Evolutionary conservation across 306 rosid genomes (phyloP).

Genomic region (Mucuna pruriens): DNA sequence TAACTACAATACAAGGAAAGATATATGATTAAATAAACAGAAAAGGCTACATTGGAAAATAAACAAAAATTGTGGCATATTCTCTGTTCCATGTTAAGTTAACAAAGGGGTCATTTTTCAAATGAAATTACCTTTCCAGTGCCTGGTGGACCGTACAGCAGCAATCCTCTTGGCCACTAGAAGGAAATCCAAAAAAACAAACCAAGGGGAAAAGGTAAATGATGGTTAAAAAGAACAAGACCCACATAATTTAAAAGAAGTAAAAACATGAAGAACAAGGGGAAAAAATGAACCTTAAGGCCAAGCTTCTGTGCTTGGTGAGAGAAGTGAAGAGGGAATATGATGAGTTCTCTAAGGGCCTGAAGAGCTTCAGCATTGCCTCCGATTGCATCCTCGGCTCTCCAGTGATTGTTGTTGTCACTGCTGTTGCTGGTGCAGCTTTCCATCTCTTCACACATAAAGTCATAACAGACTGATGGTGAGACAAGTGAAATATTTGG

Average conservation of each 20-base stretch:
- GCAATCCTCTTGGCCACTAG: constrained; percentile 90
- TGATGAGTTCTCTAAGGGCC: constrained; percentile 79
- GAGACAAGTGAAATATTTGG: neutral
- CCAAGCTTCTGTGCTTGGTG: constrained; percentile 66
- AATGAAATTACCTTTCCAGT: constrained; percentile 76
- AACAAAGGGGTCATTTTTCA: neutral
- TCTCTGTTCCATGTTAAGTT: neutral
- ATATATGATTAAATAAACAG: neutral
- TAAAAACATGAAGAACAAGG: neutral
- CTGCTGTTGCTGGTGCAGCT: constrained; percentile 19
- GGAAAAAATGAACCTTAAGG: constrained; percentile 55
- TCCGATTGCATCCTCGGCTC: constrained; percentile 78
- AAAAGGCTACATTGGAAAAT: neutral
- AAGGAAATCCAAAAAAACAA: constrained; percentile 40
- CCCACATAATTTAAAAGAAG: neutral
- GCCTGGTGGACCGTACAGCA: constrained; percentile 91
- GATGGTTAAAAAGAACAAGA: constrained; percentile 5
- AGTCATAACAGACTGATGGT: neutral
- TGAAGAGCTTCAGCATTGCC: constrained; percentile 76
- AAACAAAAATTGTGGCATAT: neutral
- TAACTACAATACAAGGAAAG: neutral
- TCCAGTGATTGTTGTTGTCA: constrained; percentile 41
- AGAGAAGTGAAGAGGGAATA: constrained; percentile 65
- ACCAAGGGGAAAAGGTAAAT: neutral
- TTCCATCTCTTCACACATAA: constrained; percentile 27